Conservation (phyloP, 2,329 filamentous ascomycete species). For the Apiospora hydei region DNA sequence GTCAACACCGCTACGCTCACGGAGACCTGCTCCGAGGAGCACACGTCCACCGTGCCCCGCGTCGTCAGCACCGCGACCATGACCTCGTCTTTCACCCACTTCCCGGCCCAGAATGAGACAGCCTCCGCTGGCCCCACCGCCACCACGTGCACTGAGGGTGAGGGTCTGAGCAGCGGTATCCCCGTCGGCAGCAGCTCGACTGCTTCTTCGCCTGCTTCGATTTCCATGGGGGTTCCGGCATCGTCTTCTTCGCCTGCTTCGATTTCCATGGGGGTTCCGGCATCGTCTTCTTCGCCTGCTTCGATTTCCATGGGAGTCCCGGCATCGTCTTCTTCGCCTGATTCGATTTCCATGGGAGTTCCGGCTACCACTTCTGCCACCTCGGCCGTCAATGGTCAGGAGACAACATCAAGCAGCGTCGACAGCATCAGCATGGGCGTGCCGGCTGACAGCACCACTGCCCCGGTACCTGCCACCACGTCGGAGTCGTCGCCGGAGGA, state of each 20-base stretch:
- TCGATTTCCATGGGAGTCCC: neutral
- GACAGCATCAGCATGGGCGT: neutral
- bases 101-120: conserved; percentile 1
- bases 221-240: neutral
- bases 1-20: neutral
- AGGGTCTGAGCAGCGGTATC: neutral
- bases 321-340: neutral
- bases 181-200: neutral
- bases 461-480: neutral
- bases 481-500: neutral
- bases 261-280: neutral
- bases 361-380: neutral
- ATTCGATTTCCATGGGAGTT: neutral
- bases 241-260: neutral
- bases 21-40: neutral
- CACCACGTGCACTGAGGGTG: neutral
- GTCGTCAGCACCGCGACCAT: neutral
- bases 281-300: neutral
- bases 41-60: neutral
- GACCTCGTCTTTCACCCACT: neutral
- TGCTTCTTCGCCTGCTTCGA: neutral
- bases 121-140: neutral
- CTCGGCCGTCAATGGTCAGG: neutral
- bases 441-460: neutral
- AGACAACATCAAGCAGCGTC: neutral